Conservation (phyloP, 441 rosid genomes). For the Adansonia rubrostipa region DNA sequence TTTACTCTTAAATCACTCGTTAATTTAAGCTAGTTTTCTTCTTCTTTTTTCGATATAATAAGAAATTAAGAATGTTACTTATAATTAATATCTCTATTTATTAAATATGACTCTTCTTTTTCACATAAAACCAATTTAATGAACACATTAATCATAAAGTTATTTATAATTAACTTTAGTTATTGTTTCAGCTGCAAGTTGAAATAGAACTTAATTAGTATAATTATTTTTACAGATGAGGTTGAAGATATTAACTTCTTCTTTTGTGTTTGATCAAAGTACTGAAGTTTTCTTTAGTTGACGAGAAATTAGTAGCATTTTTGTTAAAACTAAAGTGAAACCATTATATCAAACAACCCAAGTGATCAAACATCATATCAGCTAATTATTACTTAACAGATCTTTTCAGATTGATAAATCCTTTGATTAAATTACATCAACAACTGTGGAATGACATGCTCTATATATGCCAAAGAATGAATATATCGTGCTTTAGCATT, state of each 20-base stretch:
- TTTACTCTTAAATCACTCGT: not conserved
- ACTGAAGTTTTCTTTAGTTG: not conserved
- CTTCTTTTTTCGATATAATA: not conserved
- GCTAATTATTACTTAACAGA: too few species aligned
- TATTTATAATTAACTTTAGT: too few species aligned
- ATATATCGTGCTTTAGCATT: not conserved
- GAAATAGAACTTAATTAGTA: too few species aligned
- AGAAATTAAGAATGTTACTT: too few species aligned
- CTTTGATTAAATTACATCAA: too few species aligned
- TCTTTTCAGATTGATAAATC: too few species aligned
- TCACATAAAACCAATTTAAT: not conserved
- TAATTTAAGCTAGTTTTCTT: not conserved
- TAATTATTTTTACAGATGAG: not conserved
- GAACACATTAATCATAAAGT: not conserved
- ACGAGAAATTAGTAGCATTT: too few species aligned
- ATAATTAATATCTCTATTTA: not conserved
- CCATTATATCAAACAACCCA: too few species aligned
- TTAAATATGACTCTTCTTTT: not conserved
- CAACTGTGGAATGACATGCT: too few species aligned
- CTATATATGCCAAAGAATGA: too few species aligned
- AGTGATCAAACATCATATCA: too few species aligned
- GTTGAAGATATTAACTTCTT: not conserved
- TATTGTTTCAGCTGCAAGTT: too few species aligned
- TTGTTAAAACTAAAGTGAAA: not conserved
- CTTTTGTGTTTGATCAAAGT: not conserved